Base-by-base conservation (phyloP, 768 basidiomycete species). In the Leccinum subgranulosum region DNA sequence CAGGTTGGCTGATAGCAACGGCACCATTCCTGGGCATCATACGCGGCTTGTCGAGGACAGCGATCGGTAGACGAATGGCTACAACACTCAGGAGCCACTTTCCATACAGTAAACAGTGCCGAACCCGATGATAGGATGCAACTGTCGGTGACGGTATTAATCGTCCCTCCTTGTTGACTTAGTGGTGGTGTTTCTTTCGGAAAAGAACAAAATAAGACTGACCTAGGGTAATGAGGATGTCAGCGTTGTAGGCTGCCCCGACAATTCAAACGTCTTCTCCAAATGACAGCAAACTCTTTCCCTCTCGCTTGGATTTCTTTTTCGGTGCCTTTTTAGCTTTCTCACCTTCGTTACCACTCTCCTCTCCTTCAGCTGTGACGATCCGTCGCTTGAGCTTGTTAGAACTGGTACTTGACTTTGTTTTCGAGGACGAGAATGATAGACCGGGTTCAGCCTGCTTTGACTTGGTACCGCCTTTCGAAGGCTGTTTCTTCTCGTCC, bases 271-370 rank as follows among this genome's bases (percentile, higher is more conserved):
- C 65, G 41, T 74, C 72, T 54, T 75, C 72, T 49, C 60, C 71
- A 34, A 75, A 75, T 2, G 75, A 76, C 50, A 75, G 58, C 4
- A 77, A 64, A 46, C 74, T 71, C 66, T 77, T 80, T 54, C 71
- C 70, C 45, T 58, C 64, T 56, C 74, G 77, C 73, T 85, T 88
- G 4, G 74, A 51, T 63, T 86, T 88, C 78, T 84, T 83, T 68
- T 81, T 84, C 11, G 74, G 61, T 1, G 65, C 69, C 33, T 65
- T 69, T 49, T 69, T 68, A 2, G 62, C 50, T 5, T 56, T 66
- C 19, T 60, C 57, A 4, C 59, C 64, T 33, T 63, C 66, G 39
- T 60, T 56, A 17, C 61, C 62, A 33, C 71, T 69, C 19, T 71
- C 71, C 29, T 72, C 71, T 10, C 61, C 70, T 19, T 73, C 73